Percentiles rank a stretch among this genome's conserved stretches.
Conservation (phyloP, 2,329 filamentous ascomycete species). For the Talaromyces sp. region DNA sequence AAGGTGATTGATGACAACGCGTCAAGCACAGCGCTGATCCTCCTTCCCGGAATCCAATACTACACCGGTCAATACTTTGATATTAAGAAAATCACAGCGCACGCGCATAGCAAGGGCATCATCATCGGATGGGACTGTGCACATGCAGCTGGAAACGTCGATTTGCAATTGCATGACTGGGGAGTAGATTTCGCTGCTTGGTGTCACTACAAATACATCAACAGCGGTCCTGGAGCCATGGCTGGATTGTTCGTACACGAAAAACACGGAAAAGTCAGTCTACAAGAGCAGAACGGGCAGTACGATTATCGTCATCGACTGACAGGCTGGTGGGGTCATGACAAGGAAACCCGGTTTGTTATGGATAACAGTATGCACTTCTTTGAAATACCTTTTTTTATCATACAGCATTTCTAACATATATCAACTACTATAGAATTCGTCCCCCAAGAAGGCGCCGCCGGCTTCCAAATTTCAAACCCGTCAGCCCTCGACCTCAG, state of each 20-base stretch:
- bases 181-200: constrained; percentile 85
- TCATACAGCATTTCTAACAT: background rate
- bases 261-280: constrained; percentile 52
- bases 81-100: constrained; percentile 69
- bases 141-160: constrained; percentile 79
- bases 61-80: constrained; percentile 88
- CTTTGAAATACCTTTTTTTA: background rate
- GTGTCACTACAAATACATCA: constrained; percentile 95
- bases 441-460: constrained; percentile 69
- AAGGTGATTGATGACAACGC: constrained; percentile 70
- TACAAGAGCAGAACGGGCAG: constrained; percentile 32
- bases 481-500: constrained; percentile 74
- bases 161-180: constrained; percentile 77
- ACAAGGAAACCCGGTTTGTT: constrained; percentile 69
- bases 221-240: constrained; percentile 76
- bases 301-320: constrained; percentile 60
- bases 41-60: constrained; percentile 85
- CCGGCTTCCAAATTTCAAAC: constrained; percentile 81
- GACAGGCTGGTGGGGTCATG: constrained; percentile 81
- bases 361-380: constrained; percentile 64
- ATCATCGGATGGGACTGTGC: constrained; percentile 83
- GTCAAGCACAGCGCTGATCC: constrained; percentile 65
- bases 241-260: constrained; percentile 78
- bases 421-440: constrained; percentile 48
- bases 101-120: constrained; percentile 68